phyloP scores from a whole-genome alignment of 306 rosid genomes.

The Inga leiocalycina region DNA sequence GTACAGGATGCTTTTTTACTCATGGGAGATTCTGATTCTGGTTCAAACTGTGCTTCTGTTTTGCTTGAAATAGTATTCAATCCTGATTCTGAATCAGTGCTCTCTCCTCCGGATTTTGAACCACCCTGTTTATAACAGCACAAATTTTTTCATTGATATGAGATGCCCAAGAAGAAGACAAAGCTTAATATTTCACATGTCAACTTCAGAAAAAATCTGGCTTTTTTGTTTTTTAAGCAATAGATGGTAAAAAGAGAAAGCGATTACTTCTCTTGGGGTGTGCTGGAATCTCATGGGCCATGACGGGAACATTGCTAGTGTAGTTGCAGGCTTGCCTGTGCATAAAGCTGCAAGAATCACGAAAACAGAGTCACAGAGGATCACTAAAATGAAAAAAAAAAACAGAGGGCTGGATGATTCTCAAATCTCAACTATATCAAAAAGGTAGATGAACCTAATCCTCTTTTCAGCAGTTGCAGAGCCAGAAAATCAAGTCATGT shows the following conservation, averaged over 20 bases:
- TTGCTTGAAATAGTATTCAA: constrained; percentile 61
- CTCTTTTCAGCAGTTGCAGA: constrained; percentile 72
- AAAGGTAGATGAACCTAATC: constrained; percentile 58
- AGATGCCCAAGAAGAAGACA: background rate
- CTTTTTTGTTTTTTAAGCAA: background rate
- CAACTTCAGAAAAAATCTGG: background rate
- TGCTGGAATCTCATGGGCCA: constrained; percentile 96
- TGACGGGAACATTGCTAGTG: constrained; percentile 98
- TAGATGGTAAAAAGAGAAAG: constrained; percentile 48
- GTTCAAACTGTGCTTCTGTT: constrained; percentile 61
- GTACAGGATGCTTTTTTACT: constrained; percentile 66
- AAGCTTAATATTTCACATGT: background rate
- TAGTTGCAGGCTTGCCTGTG: constrained; percentile 86
- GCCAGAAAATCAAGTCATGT: constrained; percentile 65
- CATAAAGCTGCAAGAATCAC: constrained; percentile 89
- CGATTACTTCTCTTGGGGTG: constrained; percentile 54
- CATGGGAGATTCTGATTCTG: constrained; percentile 81
- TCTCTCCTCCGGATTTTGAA: constrained; percentile 83
- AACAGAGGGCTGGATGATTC: constrained; percentile 17
- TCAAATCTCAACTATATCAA: constrained; percentile 27
- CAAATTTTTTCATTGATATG: constrained; percentile 9
- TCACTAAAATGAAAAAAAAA: constrained; percentile 37
- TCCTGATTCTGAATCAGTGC: constrained; percentile 80
- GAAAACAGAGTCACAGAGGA: constrained; percentile 60
- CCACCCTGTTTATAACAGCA: constrained; percentile 49